These are phyloP conservation scores for Neofusicoccum laricinum DNA, from an alignment of 2,329 filamentous ascomycete genomes.

Conservation along the genomic window DNA sequence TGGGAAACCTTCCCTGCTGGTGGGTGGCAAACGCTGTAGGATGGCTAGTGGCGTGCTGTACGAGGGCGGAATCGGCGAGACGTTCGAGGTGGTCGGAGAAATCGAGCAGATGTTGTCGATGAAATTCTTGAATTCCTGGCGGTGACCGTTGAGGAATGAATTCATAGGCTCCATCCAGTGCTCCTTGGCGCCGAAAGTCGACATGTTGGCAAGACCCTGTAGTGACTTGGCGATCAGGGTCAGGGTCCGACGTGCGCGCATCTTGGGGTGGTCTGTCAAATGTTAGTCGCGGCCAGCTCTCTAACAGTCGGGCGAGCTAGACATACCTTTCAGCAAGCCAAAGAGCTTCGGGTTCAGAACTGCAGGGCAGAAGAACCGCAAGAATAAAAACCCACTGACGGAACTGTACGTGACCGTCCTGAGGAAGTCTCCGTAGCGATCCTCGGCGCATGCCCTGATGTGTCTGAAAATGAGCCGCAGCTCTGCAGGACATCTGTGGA, in stretches of 20 bases:
- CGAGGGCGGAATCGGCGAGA: slow-evolving; percentile 68
- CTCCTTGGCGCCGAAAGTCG: slow-evolving; percentile 89
- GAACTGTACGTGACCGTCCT: slow-evolving; percentile 89
- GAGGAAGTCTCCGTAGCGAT: slow-evolving; percentile 89
- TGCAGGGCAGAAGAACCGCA: slow-evolving; percentile 95
- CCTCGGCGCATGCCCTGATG: slow-evolving; percentile 86
- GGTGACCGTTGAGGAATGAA: slow-evolving; percentile 71
- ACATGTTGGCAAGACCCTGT: slow-evolving; percentile 86
- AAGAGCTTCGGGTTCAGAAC: slow-evolving; percentile 94
- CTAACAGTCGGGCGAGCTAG: not conserved
- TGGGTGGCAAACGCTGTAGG: slow-evolving; percentile 73
- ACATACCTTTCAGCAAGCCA: slow-evolving; percentile 68
- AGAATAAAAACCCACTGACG: slow-evolving; percentile 89
- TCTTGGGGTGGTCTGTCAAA: slow-evolving; percentile 69
- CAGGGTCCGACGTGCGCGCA: slow-evolving; percentile 79
- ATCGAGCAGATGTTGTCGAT: slow-evolving; percentile 85
- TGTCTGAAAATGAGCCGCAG: slow-evolving; percentile 85
- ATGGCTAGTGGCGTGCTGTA: slow-evolving; percentile 95
- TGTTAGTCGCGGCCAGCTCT: slow-evolving; percentile 22
- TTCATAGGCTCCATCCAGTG: slow-evolving; percentile 99
- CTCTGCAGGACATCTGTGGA: slow-evolving; percentile 72
- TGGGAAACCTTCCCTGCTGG: slow-evolving; percentile 86
- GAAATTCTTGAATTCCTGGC: slow-evolving; percentile 79
- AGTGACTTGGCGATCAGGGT: slow-evolving; percentile 91
- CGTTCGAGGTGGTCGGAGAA: slow-evolving; percentile 60